Evolutionary conservation across 2,329 filamentous ascomycete genomes (phyloP).

Genomic region (Pseudogymnoascus sp.): DNA sequence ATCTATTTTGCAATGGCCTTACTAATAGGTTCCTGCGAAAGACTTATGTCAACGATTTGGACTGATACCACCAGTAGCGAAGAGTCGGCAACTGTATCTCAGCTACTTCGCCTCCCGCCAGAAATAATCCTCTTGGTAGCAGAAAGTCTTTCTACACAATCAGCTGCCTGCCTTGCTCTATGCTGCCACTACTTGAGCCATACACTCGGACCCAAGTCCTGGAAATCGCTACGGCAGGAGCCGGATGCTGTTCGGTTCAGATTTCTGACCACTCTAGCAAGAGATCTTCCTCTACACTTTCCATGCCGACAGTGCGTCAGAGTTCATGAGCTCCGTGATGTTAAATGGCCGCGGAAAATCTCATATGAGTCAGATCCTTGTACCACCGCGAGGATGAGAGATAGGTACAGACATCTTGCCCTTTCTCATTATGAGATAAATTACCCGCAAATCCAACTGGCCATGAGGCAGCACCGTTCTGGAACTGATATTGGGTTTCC

Average conservation of each 20-base stretch:
- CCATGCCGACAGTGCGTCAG: conserved; percentile 14
- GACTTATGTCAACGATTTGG: conserved; percentile 11
- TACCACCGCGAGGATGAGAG: not conserved
- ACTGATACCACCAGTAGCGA: conserved; percentile 2
- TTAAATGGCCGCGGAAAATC: conserved; percentile 14
- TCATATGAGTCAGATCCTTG: not conserved
- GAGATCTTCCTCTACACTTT: conserved; percentile 15
- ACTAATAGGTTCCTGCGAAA: conserved; percentile 5
- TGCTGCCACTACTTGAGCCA: conserved; percentile 13
- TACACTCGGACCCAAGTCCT: conserved; percentile 13
- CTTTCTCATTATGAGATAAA: conserved; percentile 13
- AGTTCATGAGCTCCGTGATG: conserved; percentile 14
- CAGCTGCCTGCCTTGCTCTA: conserved; percentile 15
- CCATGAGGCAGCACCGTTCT: conserved; percentile 15
- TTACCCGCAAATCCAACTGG: conserved; percentile 18
- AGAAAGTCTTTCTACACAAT: conserved; percentile 14
- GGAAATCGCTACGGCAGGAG: conserved; percentile 11
- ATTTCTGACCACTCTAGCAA: conserved; percentile 14
- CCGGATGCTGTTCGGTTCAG: conserved; percentile 6
- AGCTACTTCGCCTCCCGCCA: conserved; percentile 16
- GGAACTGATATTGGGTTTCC: conserved; percentile 16
- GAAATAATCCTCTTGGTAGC: conserved; percentile 16
- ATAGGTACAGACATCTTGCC: not conserved
- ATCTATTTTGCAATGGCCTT: conserved; percentile 11
- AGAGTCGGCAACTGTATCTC: not conserved